Evolutionary conservation across 768 basidiomycete genomes (phyloP), one percentile per base, ranked within the genome.

Genomic region (Amanita exitialis): DNA sequence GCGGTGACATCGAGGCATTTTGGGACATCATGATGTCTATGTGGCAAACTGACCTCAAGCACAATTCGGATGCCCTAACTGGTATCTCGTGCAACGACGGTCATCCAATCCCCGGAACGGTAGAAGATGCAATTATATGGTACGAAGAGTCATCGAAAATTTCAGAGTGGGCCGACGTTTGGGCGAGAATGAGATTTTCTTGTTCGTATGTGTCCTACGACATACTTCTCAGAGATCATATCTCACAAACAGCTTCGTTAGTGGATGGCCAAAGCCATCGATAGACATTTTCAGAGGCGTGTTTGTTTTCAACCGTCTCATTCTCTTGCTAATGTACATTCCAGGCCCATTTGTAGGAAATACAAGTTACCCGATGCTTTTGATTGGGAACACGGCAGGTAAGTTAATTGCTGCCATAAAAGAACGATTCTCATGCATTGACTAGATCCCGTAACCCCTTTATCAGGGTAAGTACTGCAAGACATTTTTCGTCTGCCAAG

Each of bases 331-430:
- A 15, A 25, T 3, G 7, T 18, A n/a, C 37, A 0, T 39, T 10
- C n/a, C 21, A 66, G 63, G 64, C 15, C 65, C 65, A 0, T 56
- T 66, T 32, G 52, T 53, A 13, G 64, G 54, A 1, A 64, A 65
- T 36, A 66, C 65, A 1, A 66, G 66, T 44, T 59, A 59, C 42
- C 66, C 66, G 2, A 50, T 69, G 23, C 55, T 69, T 18, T 42
- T 67, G 6, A 57, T 63, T 32, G 60, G 61, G 1, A 62, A 62
- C 32, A 60, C 61, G 1, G 58, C 53, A 2, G 60, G 56, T 57
- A 39, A 9, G 21, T 18, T 18, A 9, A 51, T 42, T 13, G 1
- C 27, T 15, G 2, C 13, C 9, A 9, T 7, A 6, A 2, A 1
- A 25, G 3, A 8, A 71, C 34, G 2, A 20, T 30, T 21, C 23